A percentile compares a stretch with the other conserved stretches of the same genome.
Evolutionary conservation across 2,329 filamentous ascomycete species (phyloP).

Genomic region (Colletotrichum siamense): DNA sequence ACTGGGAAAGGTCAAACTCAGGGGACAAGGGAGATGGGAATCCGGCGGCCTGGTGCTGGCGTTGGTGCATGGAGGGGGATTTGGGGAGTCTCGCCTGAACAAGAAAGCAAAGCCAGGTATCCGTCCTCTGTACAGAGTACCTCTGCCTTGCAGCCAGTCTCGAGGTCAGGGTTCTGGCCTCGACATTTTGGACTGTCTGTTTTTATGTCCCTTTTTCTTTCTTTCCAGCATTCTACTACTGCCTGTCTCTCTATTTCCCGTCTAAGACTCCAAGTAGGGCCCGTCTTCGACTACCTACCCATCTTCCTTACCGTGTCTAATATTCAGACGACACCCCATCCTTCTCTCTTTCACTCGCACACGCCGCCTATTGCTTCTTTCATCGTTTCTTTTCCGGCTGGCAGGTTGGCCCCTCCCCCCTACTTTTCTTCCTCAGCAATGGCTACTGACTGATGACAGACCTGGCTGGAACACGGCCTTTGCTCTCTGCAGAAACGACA

Average conservation of each 20-base stretch:
- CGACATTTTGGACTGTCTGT: not conserved
- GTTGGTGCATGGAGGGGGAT: not conserved
- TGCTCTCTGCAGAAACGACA: not conserved
- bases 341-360: constrained; percentile 6
- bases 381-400: constrained; percentile 20
- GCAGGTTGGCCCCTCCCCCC: constrained; percentile 5
- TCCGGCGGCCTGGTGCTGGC: constrained; percentile 15
- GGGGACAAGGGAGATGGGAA: constrained; percentile 8
- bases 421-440: constrained; percentile 5
- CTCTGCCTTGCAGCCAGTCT: not conserved
- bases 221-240: not conserved
- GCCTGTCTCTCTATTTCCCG: not conserved
- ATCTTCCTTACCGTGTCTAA: not conserved
- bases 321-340: not conserved
- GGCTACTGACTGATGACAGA: constrained; percentile 15
- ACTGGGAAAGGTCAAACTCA: constrained; percentile 11
- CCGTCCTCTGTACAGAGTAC: not conserved
- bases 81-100: not conserved
- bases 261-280: not conserved
- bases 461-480: constrained; percentile 15
- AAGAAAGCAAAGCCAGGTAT: not conserved
- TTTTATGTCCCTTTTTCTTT: not conserved
- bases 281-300: not conserved
- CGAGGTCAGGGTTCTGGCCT: constrained; percentile 13
- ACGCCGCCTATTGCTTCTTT: constrained; percentile 18